These are phyloP conservation scores for Fraxinus albicans DNA, from an alignment of 305 asterid species.

Conservation along the genomic window DNA sequence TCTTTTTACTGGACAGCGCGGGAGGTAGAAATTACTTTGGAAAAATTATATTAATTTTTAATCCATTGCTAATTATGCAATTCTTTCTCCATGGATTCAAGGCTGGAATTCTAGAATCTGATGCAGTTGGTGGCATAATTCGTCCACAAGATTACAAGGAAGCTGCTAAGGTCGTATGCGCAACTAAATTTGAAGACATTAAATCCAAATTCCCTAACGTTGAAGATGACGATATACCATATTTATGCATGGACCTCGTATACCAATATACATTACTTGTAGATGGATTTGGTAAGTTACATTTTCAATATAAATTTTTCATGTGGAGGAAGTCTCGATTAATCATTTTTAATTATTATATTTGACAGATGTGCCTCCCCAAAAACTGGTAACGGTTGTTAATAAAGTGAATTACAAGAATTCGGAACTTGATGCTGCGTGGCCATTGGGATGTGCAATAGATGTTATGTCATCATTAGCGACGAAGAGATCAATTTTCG, in stretches of 20 bases:
- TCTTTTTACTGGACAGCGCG: conserved; percentile 56
- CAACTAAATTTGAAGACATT: conserved; percentile 4
- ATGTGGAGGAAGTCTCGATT: neutral
- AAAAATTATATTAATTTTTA: neutral
- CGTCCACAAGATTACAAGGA: conserved; percentile 13
- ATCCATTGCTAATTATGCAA: neutral
- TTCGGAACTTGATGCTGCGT: neutral
- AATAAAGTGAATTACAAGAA: conserved; percentile 3
- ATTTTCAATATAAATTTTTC: neutral
- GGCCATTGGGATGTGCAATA: conserved; percentile 3
- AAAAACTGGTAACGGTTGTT: neutral
- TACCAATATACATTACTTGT: conserved; percentile 33
- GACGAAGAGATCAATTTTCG: neutral
- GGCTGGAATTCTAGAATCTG: neutral
- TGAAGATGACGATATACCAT: conserved; percentile 15
- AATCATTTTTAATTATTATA: neutral
- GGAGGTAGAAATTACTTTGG: conserved; percentile 31
- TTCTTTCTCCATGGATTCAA: neutral
- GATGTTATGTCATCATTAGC: neutral
- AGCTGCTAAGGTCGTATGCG: conserved; percentile 35
- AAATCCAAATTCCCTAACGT: conserved; percentile 13
- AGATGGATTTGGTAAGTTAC: conserved; percentile 31
- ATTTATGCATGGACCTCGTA: conserved; percentile 39
- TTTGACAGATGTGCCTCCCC: neutral
- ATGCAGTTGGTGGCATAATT: neutral